A percentile compares a stretch with the other conserved stretches of the same genome.
Conservation (phyloP, 2,329 filamentous ascomycete species). For the Diaporthe sp. region DNA sequence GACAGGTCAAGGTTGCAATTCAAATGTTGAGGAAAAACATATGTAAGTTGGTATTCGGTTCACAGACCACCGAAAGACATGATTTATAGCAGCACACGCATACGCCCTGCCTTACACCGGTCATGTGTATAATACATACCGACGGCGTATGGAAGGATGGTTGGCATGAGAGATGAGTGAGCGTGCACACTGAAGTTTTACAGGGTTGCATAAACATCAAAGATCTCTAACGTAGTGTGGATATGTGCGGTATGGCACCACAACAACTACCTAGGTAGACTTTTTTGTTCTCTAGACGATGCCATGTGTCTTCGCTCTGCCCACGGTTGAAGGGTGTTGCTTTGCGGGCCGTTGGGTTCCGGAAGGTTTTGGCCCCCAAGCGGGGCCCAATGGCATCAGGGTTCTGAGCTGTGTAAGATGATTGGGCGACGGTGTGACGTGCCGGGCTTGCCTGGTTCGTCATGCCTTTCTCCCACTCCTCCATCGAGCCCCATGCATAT, state of each 20-base stretch:
- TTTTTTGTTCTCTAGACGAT: background rate
- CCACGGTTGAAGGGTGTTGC: background rate
- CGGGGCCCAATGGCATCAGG: slow-evolving; percentile 8
- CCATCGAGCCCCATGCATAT: slow-evolving; percentile 25
- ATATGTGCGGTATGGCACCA: background rate
- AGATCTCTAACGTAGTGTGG: too few relatives aligned
- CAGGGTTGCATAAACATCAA: background rate
- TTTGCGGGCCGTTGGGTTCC: too few relatives aligned
- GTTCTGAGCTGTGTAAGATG: slow-evolving; percentile 39
- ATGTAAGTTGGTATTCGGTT: background rate
- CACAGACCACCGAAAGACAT: background rate
- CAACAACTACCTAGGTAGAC: background rate
- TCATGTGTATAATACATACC: background rate
- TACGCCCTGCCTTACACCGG: too few relatives aligned
- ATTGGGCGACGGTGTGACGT: slow-evolving; percentile 32
- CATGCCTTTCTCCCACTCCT: background rate
- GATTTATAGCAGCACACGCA: background rate
- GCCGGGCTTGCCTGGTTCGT: slow-evolving; percentile 13
- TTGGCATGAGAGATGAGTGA: background rate
- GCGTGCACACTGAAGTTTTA: background rate
- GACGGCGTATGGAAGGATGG: background rate
- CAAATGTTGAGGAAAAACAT: too few relatives aligned
- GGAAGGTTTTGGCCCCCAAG: slow-evolving; percentile 17
- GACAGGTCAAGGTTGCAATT: too few relatives aligned
- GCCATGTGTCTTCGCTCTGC: background rate